phyloP scores from a whole-genome alignment of 176 grass and related monocot genomes.

The Saccharum spontaneum region DNA sequence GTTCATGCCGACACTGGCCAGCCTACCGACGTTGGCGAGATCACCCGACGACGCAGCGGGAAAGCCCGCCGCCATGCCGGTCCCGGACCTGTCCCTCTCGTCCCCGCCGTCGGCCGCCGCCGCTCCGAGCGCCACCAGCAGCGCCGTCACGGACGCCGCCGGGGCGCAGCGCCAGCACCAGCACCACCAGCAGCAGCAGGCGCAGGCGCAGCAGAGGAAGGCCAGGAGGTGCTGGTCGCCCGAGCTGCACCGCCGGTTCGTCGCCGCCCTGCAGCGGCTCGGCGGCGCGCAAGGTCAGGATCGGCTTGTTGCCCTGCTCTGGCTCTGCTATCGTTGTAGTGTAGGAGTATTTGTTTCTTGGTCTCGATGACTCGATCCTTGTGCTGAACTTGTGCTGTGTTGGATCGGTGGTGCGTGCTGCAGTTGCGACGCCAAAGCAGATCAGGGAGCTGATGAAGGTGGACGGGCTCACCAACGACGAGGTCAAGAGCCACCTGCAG shows the following conservation, averaged over 20 bases:
- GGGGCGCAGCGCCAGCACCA: not conserved
- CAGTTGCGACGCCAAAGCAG: conserved; percentile 90
- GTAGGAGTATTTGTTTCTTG: not conserved
- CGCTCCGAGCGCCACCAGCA: conserved; percentile 37
- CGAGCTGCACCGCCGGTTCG: conserved; percentile 79
- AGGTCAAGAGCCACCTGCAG: conserved; percentile 96
- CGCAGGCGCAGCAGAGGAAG: conserved; percentile 66
- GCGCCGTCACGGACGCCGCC: conserved; percentile 10
- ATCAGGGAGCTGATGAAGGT: conserved; percentile 95
- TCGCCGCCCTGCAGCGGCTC: conserved; percentile 73
- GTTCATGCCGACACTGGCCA: conserved; percentile 8
- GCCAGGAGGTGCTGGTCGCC: conserved; percentile 82
- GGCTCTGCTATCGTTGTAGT: not conserved
- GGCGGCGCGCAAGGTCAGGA: conserved; percentile 65
- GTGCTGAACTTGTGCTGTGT: not conserved
- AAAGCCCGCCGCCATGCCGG: not conserved
- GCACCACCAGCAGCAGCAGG: conserved; percentile 36
- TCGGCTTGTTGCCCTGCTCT: too few relatives aligned
- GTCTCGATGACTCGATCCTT: not conserved
- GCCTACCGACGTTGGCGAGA: not conserved
- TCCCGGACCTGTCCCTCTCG: conserved; percentile 53
- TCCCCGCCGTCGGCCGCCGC: conserved; percentile 31
- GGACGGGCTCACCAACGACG: conserved; percentile 87
- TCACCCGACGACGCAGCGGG: conserved; percentile 14
- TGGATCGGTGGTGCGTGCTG: not conserved